These are phyloP conservation scores for Sungouiozyma intestinalis DNA, from an alignment of 805 yeast species.

Conservation along the genomic window DNA sequence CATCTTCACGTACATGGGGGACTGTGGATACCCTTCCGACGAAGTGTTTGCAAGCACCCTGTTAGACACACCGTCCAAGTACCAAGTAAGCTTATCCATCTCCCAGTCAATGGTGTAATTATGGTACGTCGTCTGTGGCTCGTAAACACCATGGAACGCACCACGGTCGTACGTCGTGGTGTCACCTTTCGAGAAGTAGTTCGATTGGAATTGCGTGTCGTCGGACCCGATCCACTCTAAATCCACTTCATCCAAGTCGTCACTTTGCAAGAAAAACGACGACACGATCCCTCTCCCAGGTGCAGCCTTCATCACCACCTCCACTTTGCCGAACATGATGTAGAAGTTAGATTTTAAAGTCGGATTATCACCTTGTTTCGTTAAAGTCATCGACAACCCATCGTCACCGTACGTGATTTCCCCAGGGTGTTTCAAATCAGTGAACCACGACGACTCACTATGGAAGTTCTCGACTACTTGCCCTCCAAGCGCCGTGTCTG, in stretches of 20 bases:
- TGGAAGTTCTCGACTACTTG: conserved; percentile 44
- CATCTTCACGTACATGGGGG: conserved; percentile 67
- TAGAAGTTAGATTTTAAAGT: conserved; percentile 67
- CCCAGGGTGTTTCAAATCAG: conserved; percentile 33
- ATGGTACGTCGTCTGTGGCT: conserved; percentile 51
- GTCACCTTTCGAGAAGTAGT: conserved; percentile 74
- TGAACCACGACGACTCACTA: conserved; percentile 33
- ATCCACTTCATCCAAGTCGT: conserved; percentile 85
- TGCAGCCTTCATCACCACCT: conserved; percentile 61
- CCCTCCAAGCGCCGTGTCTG: conserved; percentile 55
- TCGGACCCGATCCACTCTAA: conserved; percentile 83
- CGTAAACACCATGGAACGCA: conserved; percentile 45
- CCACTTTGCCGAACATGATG: conserved; percentile 82
- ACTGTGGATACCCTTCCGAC: conserved; percentile 72
- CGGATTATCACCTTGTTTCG: conserved; percentile 65
- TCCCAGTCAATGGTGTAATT: conserved; percentile 85
- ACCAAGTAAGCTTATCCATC: conserved; percentile 53
- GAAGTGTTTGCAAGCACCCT: conserved; percentile 50
- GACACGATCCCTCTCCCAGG: conserved; percentile 73
- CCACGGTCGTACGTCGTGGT: conserved; percentile 76
- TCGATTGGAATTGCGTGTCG: conserved; percentile 60
- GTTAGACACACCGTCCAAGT: conserved; percentile 55
- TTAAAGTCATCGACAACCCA: conserved; percentile 56
- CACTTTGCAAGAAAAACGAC: conserved; percentile 69
- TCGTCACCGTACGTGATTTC: conserved; percentile 35